These are phyloP conservation scores for Leptographium procerum DNA, from an alignment of 2,329 filamentous ascomycete genomes.

Conservation along the genomic window DNA sequence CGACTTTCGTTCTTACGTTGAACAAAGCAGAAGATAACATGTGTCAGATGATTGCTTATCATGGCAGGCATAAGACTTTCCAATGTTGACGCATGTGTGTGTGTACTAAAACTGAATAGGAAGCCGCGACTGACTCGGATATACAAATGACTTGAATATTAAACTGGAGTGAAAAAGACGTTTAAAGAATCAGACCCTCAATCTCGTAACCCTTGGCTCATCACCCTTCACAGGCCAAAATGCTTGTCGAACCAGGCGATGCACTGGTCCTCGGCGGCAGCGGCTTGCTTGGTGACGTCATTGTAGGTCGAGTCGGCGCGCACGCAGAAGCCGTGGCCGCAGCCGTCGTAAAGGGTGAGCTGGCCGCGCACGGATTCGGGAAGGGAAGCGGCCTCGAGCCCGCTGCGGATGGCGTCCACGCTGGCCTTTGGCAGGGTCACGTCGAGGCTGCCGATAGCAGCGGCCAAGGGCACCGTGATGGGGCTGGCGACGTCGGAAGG, in stretches of 20 bases:
- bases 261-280: slow-evolving; percentile 22
- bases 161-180: not conserved
- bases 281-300: slow-evolving; percentile 17
- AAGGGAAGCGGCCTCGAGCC: slow-evolving; percentile 20
- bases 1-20: too few relatives aligned
- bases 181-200: not conserved
- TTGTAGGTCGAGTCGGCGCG: slow-evolving; percentile 19
- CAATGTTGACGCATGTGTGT: too few relatives aligned
- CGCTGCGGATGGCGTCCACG: slow-evolving; percentile 21
- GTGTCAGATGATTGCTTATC: too few relatives aligned
- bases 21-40: too few relatives aligned
- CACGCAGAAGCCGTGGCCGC: slow-evolving; percentile 30
- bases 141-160: too few relatives aligned
- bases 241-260: slow-evolving; percentile 22
- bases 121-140: too few relatives aligned
- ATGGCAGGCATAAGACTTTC: too few relatives aligned
- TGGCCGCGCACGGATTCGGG: slow-evolving; percentile 23
- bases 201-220: not conserved
- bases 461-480: slow-evolving; percentile 30
- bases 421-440: slow-evolving; percentile 22
- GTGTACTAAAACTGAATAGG: too few relatives aligned
- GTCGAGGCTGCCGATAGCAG: slow-evolving; percentile 36
- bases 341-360: slow-evolving; percentile 24
- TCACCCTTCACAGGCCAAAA: not conserved
- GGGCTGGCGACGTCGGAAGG: slow-evolving; percentile 36